Conservation (phyloP, 2,329 filamentous ascomycete species). For the Clarireedia sp. region DNA sequence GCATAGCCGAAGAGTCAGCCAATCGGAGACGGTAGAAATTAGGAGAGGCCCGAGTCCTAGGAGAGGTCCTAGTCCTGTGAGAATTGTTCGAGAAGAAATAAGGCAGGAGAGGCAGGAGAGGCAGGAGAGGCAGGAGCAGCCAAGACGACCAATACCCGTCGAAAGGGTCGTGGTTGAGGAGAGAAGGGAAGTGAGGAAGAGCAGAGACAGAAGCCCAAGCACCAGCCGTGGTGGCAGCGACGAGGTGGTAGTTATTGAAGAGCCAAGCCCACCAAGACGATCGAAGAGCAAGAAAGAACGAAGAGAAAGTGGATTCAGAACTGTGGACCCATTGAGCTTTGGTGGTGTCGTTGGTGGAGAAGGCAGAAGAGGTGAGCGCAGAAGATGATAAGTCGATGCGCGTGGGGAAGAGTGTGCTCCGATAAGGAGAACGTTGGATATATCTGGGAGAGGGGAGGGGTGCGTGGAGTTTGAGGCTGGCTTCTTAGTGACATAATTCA, state of each 20-base stretch:
- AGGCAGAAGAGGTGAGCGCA: slow-evolving; percentile 18
- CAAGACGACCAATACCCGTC: slow-evolving; percentile 10
- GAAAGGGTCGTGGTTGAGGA: slow-evolving; percentile 29
- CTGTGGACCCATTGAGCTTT: slow-evolving; percentile 27
- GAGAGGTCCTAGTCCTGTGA: slow-evolving; percentile 1
- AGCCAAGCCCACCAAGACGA: slow-evolving; percentile 27
- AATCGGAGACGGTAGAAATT: slow-evolving; percentile 25
- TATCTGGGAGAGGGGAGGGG: neutral
- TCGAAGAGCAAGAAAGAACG: slow-evolving; percentile 24
- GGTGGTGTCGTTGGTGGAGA: slow-evolving; percentile 24
- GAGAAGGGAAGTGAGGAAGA: slow-evolving; percentile 18
- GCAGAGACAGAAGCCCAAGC: slow-evolving; percentile 14
- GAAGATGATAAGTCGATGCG: slow-evolving; percentile 7
- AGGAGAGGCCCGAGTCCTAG: slow-evolving; percentile 12
- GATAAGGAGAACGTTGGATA: neutral
- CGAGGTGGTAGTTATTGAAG: slow-evolving; percentile 31
- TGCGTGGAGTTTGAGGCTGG: neutral
- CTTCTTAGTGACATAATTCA: neutral
- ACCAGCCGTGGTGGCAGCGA: slow-evolving; percentile 20
- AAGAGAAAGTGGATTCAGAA: slow-evolving; percentile 27
- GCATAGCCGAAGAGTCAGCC: slow-evolving; percentile 15
- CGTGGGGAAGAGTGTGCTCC: neutral
- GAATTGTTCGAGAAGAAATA: slow-evolving; percentile 19
- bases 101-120: too few relatives aligned
- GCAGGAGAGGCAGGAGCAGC: neutral